Evolutionary conservation across 257 asterid species (phyloP).

Genomic region (Vinca minor): DNA sequence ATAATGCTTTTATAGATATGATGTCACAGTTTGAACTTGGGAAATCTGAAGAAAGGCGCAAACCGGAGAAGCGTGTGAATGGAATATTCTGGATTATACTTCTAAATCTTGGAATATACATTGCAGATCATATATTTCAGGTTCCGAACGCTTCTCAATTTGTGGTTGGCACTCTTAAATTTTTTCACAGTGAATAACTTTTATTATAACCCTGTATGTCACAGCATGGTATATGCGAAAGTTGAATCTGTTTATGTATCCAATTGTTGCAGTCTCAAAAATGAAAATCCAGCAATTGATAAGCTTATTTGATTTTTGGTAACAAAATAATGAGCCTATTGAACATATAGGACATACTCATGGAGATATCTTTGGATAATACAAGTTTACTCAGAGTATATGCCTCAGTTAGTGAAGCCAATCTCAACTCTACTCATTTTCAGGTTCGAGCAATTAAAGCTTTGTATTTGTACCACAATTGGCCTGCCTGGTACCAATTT

Average conservation of each 20-base stretch:
- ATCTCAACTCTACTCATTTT: slow-evolving; percentile 14
- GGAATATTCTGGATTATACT: slow-evolving; percentile 93
- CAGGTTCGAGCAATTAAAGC: slow-evolving; percentile 63
- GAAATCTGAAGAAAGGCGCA: slow-evolving; percentile 45
- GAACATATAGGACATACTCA: background rate
- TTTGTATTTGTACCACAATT: slow-evolving; percentile 76
- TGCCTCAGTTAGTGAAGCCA: slow-evolving; percentile 6
- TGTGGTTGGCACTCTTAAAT: background rate
- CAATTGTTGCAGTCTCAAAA: background rate
- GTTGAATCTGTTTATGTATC: background rate
- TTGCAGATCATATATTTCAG: slow-evolving; percentile 87
- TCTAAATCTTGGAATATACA: slow-evolving; percentile 62
- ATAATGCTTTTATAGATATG: slow-evolving; percentile 60
- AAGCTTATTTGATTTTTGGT: background rate
- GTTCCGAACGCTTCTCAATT: slow-evolving; percentile 26
- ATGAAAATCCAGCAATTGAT: background rate
- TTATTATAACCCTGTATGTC: background rate
- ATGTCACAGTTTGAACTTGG: slow-evolving; percentile 73
- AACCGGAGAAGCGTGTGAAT: slow-evolving; percentile 62
- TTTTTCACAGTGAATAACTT: background rate
- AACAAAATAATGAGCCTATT: no score
- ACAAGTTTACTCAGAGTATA: background rate
- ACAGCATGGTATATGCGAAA: background rate
- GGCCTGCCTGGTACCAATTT: slow-evolving; percentile 91
- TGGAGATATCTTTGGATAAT: slow-evolving; percentile 4